Evolutionary conservation across 495 filamentous ascomycete species (phyloP), one percentile per base, ranked within the genome.

Genomic region (Xylona heveae): DNA sequence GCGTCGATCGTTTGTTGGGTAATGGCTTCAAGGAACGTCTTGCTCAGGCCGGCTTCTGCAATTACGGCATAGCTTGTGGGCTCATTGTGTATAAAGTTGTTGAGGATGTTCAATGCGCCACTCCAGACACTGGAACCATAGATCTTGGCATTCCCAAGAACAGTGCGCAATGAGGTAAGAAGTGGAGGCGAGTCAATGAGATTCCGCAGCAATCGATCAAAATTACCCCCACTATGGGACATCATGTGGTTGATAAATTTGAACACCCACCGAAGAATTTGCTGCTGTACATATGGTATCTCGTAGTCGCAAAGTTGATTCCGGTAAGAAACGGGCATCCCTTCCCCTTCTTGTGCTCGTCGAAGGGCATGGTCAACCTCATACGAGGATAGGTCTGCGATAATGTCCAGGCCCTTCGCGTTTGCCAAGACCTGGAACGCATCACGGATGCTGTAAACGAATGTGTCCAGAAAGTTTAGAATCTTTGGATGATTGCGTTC

Each of bases 61-160:
- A 99, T 83, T 12, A 91, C 80, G 18, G 78, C 71, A 46, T 94
- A 95, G 45, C 90, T 99, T 3, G 90, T 95, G 2, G 90, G 90
- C 43, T 99, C 90, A 46, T 95, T 94, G 51, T 99, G 90, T 37
- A 99, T 92, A 57, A 95, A 95, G 44, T 74, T 85, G 51, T 78
- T 85, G 18, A 95, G 61, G 41, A 95, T 82, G 39, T 74, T 77
- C 35, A 88, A 78, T 12, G 80, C 75, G 45, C 78, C 77, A 34
- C 81, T 90, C 90, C 90, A 99, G 10, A 94, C 79, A 40, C 78
- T 69, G 8, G 82, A 80, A 25, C 90, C 90, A 47, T 81, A 99
- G 10, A 78, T 57, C 9, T 51, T 49, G 17, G 71, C 71, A 37
- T 92, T 76, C 33, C 70, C 64, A 34, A 93, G 77, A n/a, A 94